Evolutionary conservation across 2,329 filamentous ascomycete genomes (phyloP).

Genomic region (Fusarium sp.): DNA sequence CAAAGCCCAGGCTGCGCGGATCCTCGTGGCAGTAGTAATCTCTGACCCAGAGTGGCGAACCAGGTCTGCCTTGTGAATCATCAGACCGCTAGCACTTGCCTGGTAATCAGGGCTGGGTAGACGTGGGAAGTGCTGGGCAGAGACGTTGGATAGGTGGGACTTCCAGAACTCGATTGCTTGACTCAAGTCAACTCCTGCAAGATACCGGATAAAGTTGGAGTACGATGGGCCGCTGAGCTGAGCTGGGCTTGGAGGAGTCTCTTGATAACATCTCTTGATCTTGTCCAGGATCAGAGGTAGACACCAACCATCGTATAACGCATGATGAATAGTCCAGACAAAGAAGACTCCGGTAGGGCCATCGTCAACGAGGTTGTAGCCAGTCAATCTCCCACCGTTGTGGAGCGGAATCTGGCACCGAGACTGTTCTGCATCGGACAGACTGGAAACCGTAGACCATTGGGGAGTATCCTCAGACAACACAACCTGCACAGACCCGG

Average conservation of each 20-base stretch:
- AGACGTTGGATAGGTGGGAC: slow-evolving; percentile 20
- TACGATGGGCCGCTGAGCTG: slow-evolving; percentile 15
- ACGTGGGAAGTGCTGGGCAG: slow-evolving; percentile 38
- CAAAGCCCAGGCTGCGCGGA: slow-evolving; percentile 41
- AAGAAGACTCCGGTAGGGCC: not conserved
- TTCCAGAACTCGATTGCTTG: slow-evolving; percentile 31
- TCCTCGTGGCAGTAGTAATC: slow-evolving; percentile 32
- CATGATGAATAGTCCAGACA: slow-evolving; percentile 45
- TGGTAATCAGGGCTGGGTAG: slow-evolving; percentile 30
- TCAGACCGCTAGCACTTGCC: slow-evolving; percentile 23
- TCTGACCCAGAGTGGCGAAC: slow-evolving; percentile 7
- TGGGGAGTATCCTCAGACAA: slow-evolving; percentile 13
- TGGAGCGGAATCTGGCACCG: slow-evolving; percentile 14
- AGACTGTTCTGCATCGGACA: not conserved
- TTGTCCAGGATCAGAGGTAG: slow-evolving; percentile 37
- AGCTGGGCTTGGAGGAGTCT: not conserved
- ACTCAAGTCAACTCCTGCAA: not conserved
- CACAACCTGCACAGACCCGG: slow-evolving; percentile 35
- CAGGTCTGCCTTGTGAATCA: slow-evolving; percentile 24
- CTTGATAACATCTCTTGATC: slow-evolving; percentile 31
- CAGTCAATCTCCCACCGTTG: slow-evolving; percentile 24
- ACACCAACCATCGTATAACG: slow-evolving; percentile 46
- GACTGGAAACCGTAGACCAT: slow-evolving; percentile 15
- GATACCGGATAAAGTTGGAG: slow-evolving; percentile 26
- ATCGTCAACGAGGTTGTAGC: slow-evolving; percentile 12